Evolutionary conservation across 2,329 filamentous ascomycete species (phyloP).

Genomic region (Penicillium palitans): DNA sequence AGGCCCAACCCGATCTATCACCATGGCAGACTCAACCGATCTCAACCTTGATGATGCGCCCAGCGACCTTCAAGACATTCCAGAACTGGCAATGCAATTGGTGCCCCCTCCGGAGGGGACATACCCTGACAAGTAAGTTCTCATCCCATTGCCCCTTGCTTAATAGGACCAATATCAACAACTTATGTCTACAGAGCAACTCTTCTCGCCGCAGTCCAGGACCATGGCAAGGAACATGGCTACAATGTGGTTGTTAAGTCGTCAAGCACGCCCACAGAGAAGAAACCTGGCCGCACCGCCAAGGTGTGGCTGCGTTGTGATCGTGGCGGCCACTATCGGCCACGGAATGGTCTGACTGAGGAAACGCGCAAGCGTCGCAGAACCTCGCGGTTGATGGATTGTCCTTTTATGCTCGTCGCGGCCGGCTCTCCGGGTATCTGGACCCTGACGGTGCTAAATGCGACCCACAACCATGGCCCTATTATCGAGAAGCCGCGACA

Average conservation of each 20-base stretch:
- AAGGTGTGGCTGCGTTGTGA: slow-evolving; percentile 49
- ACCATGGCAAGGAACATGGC: slow-evolving; percentile 45
- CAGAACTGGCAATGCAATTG: slow-evolving; percentile 45
- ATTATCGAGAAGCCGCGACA: slow-evolving; percentile 44
- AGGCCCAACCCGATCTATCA: slow-evolving; percentile 21
- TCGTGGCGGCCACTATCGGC: slow-evolving; percentile 47
- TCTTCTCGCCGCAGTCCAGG: slow-evolving; percentile 43
- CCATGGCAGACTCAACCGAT: slow-evolving; percentile 45
- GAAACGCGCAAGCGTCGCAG: slow-evolving; percentile 47
- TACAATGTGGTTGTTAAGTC: slow-evolving; percentile 50
- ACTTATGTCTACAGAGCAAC: slow-evolving; percentile 29
- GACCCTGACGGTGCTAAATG: slow-evolving; percentile 45
- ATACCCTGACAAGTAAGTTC: slow-evolving; percentile 45
- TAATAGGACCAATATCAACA: slow-evolving; percentile 7
- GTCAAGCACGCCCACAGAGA: slow-evolving; percentile 48
- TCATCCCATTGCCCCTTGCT: neutral
- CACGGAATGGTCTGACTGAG: slow-evolving; percentile 47
- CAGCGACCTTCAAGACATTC: slow-evolving; percentile 48
- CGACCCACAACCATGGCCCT: slow-evolving; percentile 47
- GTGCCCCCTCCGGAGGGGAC: slow-evolving; percentile 46
- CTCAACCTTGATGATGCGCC: slow-evolving; percentile 46
- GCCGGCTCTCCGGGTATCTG: slow-evolving; percentile 47
- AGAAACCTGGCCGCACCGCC: slow-evolving; percentile 47
- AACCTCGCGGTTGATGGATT: slow-evolving; percentile 48
- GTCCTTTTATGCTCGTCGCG: slow-evolving; percentile 47